phyloP scores from a whole-genome alignment of 345 rosid genomes.

The Melastoma malabathricum region DNA sequence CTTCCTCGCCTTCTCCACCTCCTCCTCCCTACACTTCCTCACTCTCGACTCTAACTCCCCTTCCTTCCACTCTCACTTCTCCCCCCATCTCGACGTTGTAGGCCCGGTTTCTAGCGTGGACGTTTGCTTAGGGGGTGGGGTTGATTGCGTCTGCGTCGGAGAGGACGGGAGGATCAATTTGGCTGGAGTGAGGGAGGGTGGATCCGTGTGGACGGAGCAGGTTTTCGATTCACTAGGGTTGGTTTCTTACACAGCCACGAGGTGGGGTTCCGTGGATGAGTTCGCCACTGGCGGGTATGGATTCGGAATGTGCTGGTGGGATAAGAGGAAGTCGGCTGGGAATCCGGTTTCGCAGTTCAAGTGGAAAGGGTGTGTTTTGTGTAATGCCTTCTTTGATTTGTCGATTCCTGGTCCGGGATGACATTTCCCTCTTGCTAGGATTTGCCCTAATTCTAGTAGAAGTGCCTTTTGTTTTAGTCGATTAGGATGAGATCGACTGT shows the following conservation, averaged over 20 bases:
- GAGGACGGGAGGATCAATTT: conserved; percentile 38
- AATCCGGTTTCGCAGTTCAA: conserved; percentile 58
- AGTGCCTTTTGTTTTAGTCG: too few species aligned
- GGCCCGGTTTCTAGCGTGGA: conserved; percentile 19
- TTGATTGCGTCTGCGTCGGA: conserved; percentile 53
- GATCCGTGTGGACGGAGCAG: conserved; percentile 24
- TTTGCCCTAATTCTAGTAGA: too few species aligned
- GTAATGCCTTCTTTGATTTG: too few species aligned
- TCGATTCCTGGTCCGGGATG: too few species aligned
- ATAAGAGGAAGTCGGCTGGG: conserved; percentile 55
- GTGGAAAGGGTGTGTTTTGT: conserved; percentile 41
- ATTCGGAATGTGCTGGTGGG: conserved; percentile 86
- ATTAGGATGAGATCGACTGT: too few species aligned
- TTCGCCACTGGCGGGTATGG: conserved; percentile 85
- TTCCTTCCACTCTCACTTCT: conserved; percentile 9
- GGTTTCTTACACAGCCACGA: conserved; percentile 60
- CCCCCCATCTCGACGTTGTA: conserved; percentile 14
- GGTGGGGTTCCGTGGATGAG: conserved; percentile 77
- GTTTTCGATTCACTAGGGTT: conserved; percentile 64
- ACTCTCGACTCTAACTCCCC: conserved; percentile 20
- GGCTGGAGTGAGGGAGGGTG: conserved; percentile 35
- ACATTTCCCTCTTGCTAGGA: too few species aligned
- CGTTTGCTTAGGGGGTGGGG: conserved; percentile 44
- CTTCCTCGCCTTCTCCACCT: conserved; percentile 40
- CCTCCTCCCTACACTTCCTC: conserved; percentile 5